These are phyloP conservation scores for Colletotrichum siamense DNA, from an alignment of 2,329 filamentous ascomycete species.

Conservation along the genomic window DNA sequence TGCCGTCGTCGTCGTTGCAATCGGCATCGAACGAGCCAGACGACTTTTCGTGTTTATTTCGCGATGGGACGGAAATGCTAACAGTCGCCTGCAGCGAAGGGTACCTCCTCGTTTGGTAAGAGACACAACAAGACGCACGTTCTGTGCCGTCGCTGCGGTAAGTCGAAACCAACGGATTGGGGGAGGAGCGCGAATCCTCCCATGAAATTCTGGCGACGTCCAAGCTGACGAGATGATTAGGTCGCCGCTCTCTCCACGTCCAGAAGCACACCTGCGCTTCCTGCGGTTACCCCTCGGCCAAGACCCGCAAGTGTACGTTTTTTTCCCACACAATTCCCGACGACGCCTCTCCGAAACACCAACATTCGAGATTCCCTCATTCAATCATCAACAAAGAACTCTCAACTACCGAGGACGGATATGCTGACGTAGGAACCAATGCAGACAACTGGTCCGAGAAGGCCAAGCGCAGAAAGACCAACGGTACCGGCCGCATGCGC, in stretches of 20 bases:
- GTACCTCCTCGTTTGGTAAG: constrained; percentile 63
- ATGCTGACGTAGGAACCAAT: constrained; percentile 15
- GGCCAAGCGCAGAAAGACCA: constrained; percentile 99
- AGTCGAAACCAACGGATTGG: constrained; percentile 49
- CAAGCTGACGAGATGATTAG: constrained; percentile 47
- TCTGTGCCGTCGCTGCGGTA: constrained; percentile 97
- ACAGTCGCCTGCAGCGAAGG: constrained; percentile 52
- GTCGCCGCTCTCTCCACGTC: constrained; percentile 97
- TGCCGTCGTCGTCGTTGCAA: background rate
- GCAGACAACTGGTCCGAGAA: constrained; percentile 99
- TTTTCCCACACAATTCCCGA: background rate
- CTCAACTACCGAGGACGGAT: background rate
- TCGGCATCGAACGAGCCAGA: background rate
- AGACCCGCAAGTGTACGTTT: constrained; percentile 96
- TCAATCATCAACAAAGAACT: background rate
- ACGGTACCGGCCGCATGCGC: constrained; percentile 94
- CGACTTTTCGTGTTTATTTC: constrained; percentile 26
- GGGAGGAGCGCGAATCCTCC: background rate
- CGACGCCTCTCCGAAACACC: background rate
- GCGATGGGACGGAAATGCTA: constrained; percentile 16
- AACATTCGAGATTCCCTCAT: background rate
- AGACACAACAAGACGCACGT: constrained; percentile 98
- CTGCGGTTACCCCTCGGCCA: constrained; percentile 97
- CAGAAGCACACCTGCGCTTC: constrained; percentile 98
- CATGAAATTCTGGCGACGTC: constrained; percentile 6